Evolutionary conservation across 2,329 filamentous ascomycete species (phyloP).

Genomic region (Fusarium ambrosium): DNA sequence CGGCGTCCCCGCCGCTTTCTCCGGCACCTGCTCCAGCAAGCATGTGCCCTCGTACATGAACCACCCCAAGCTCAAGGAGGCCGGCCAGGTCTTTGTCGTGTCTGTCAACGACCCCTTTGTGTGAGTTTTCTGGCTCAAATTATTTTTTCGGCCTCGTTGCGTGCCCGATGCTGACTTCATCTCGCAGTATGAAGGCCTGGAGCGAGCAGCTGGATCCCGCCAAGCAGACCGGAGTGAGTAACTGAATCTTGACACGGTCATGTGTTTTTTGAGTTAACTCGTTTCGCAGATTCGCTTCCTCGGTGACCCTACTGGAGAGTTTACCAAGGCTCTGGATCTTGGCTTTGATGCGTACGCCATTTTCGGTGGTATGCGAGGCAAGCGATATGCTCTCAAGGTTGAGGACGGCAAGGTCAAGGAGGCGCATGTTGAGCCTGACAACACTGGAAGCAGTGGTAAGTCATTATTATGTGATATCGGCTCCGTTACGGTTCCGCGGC

Average conservation of each 20-base stretch:
- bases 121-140: slow-evolving; percentile 64
- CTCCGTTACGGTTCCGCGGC: background rate
- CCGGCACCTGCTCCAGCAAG: slow-evolving; percentile 66
- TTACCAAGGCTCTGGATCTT: slow-evolving; percentile 87
- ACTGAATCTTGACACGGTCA: background rate
- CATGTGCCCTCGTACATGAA: slow-evolving; percentile 92
- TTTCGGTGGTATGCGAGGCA: slow-evolving; percentile 86
- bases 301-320: slow-evolving; percentile 82
- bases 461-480: slow-evolving; percentile 12
- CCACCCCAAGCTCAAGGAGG: slow-evolving; percentile 81
- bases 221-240: slow-evolving; percentile 79
- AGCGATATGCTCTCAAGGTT: slow-evolving; percentile 87
- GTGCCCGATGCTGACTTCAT: slow-evolving; percentile 14
- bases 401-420: slow-evolving; percentile 88
- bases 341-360: slow-evolving; percentile 81
- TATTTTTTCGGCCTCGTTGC: background rate
- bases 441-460: slow-evolving; percentile 83
- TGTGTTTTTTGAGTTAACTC: background rate
- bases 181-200: slow-evolving; percentile 88
- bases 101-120: slow-evolving; percentile 96
- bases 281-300: slow-evolving; percentile 86
- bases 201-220: slow-evolving; percentile 80
- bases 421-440: slow-evolving; percentile 88
- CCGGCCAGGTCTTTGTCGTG: slow-evolving; percentile 89
- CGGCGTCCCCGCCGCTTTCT: slow-evolving; percentile 86